phyloP scores from a whole-genome alignment of 177 flowering plant genomes.

The Vitis hybrid region DNA sequence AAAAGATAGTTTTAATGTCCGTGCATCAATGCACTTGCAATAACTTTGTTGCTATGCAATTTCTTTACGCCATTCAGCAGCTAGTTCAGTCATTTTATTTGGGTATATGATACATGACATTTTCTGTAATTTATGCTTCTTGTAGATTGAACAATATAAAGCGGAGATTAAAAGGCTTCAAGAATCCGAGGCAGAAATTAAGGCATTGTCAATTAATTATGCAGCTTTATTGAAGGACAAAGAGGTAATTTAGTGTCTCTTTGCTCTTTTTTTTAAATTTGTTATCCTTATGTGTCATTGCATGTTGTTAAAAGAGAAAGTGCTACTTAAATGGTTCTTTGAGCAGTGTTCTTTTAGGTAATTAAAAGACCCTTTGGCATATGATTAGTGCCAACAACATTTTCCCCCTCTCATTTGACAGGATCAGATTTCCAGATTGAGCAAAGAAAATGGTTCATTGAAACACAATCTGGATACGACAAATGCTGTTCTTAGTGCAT shows the following conservation, averaged over 20 bases:
- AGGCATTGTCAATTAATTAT: constrained; percentile 89
- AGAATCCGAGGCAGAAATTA: constrained; percentile 90
- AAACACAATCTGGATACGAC: constrained; percentile 56
- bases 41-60: neutral
- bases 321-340: too few species aligned
- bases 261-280: neutral
- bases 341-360: neutral
- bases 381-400: neutral
- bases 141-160: constrained; percentile 78
- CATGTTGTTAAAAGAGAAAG: neutral
- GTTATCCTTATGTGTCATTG: neutral
- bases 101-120: neutral
- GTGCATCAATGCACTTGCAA: too few species aligned
- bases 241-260: constrained; percentile 56
- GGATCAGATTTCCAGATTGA: constrained; percentile 70
- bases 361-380: neutral
- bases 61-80: neutral
- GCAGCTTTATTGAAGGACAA: constrained; percentile 88
- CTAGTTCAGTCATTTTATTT: neutral
- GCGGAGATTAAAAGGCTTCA: constrained; percentile 79
- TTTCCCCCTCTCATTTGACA: constrained; percentile 26
- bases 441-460: constrained; percentile 68
- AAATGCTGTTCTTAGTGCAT: constrained; percentile 37
- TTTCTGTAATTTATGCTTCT: neutral
- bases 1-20: too few species aligned